These are phyloP conservation scores for Plasmodium blacklocki DNA, from an alignment of 169 alveolate genomes.

Conservation along the genomic window DNA sequence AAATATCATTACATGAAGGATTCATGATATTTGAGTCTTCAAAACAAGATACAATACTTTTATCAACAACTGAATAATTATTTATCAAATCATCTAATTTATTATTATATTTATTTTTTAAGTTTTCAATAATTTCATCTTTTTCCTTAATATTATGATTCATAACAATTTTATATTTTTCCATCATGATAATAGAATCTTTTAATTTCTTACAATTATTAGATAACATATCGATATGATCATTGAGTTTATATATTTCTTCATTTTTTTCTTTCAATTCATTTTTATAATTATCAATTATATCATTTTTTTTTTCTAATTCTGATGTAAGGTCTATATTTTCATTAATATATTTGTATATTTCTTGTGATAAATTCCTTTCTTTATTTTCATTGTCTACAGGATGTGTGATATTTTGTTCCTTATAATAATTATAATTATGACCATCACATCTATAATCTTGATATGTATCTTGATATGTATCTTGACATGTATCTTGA, in stretches of 20 bases:
- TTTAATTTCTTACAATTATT: constrained; percentile 13
- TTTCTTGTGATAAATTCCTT: constrained; percentile 11
- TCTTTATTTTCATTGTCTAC: no score
- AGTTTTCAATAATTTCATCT: constrained; percentile 38
- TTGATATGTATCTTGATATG: no score
- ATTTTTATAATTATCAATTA: constrained; percentile 35
- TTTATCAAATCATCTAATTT: constrained; percentile 9
- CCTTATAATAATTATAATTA: no score
- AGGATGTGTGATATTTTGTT: no score
- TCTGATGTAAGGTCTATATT: constrained; percentile 66
- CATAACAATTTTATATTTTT: constrained; percentile 25
- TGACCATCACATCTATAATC: no score
- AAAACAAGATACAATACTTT: neutral
- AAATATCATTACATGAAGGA: constrained; percentile 7
- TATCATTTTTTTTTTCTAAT: constrained; percentile 44
- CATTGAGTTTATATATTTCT: constrained; percentile 17
- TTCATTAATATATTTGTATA: constrained; percentile 54
- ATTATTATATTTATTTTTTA: constrained; percentile 11
- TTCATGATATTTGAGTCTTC: neutral
- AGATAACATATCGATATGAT: neutral
- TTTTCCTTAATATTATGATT: constrained; percentile 49
- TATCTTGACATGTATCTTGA: neutral
- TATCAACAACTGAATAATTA: neutral
- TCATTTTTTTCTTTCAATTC: constrained; percentile 28
- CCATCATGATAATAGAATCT: constrained; percentile 43